Evolutionary conservation across 2,329 filamentous ascomycete species (phyloP), one percentile per base, ranked within the genome.

Genomic region (Aspergillus proliferans): DNA sequence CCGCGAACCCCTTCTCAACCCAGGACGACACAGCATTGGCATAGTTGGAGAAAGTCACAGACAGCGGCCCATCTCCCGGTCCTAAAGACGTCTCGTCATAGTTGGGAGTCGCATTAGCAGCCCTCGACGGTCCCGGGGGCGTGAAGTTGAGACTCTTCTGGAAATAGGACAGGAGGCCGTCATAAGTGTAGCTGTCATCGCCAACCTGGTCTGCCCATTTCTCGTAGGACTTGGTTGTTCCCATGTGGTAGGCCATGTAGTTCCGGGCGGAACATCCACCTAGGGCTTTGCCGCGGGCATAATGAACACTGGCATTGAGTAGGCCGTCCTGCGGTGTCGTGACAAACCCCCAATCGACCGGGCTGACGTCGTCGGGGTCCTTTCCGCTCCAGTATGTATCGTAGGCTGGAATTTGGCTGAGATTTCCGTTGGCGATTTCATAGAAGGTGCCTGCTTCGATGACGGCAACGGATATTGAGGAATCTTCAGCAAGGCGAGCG

Each of bases 1-100:
- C 61, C 33, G 67, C 55, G 12, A 76, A 54, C 3, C 59, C 71
- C 38, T 53, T 50, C 22, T 49, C 58, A 43, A 58, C 60, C 64
- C 64, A 73, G 10, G 61, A 66, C n/a, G 58, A 54, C 38, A 67
- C 66, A 0, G 65, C 48, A 36, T 64, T 56, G 7, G 59, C 64
- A 42, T 61, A 74, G 36, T 70, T 69, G 5, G 63, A 49, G 45
- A 63, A 73, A 0, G 67, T 63, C 2, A 74, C 67, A 36, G 71
- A 57, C 1, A 75, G 49, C 0, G 72, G 70, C 0, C 68, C 71
- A 3, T 57, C 60, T 1, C 46, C 51, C 5, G 45, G 28, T 14
- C 58, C 54, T 26, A 70, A 42, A 9, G 14, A 46, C 40, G 15
- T 49, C 2, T 56, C 22, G 28, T 58, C 50, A 34, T 59, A 62